Percentiles rank a stretch among this genome's conserved stretches.
Conservation (phyloP, 2,329 filamentous ascomycete species). For the Fonsecaea erecta region DNA sequence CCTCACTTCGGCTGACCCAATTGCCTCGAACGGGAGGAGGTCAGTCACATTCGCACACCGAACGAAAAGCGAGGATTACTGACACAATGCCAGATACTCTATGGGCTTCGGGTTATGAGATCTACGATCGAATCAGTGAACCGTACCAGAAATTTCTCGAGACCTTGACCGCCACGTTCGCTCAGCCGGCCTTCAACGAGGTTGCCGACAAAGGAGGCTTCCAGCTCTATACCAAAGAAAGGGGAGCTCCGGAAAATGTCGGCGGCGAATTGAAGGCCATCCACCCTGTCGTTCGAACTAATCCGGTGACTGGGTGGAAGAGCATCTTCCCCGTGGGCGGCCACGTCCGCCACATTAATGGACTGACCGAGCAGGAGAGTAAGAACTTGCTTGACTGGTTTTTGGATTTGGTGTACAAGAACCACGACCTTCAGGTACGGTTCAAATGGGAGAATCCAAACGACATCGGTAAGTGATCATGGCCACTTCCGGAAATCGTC, state of each 20-base stretch:
- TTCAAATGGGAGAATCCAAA: conserved; percentile 57
- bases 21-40: conserved; percentile 58
- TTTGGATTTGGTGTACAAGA: conserved; percentile 49
- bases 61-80: not conserved
- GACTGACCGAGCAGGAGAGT: conserved; percentile 50
- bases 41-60: not conserved
- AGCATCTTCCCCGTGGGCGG: conserved; percentile 56
- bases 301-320: conserved; percentile 69
- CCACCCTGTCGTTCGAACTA: conserved; percentile 64
- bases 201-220: conserved; percentile 46
- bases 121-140: conserved; percentile 64
- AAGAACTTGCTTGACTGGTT: conserved; percentile 52
- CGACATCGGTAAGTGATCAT: conserved; percentile 48
- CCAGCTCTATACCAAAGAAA: conserved; percentile 49
- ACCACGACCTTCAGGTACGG: conserved; percentile 58
- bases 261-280: conserved; percentile 56
- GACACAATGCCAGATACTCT: conserved; percentile 56
- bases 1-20: conserved; percentile 62
- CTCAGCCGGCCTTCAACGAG: conserved; percentile 56
- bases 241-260: conserved; percentile 61
- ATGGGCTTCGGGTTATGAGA: conserved; percentile 70
- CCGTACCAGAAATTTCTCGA: conserved; percentile 65
- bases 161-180: conserved; percentile 60
- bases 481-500: too few species aligned
- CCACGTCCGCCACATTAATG: conserved; percentile 51